phyloP scores from a whole-genome alignment of 2,329 filamentous ascomycete genomes.

The Periconia sp. region DNA sequence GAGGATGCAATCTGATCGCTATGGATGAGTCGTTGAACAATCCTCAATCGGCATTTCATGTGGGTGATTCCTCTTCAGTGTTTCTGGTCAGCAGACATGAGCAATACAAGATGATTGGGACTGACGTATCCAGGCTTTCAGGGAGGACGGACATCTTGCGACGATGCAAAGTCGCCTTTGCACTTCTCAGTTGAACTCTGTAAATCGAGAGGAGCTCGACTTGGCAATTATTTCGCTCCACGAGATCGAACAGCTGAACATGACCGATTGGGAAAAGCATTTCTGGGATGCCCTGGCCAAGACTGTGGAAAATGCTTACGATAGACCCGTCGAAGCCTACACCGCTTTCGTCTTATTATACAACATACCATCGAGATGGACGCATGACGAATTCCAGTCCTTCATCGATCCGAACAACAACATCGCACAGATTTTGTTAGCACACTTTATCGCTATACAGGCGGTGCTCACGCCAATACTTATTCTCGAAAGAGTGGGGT shows the following conservation, averaged over 20 bases:
- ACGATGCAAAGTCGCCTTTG: slow-evolving; percentile 37
- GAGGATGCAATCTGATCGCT: slow-evolving; percentile 45
- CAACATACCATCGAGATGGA: slow-evolving; percentile 48
- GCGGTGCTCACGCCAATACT: slow-evolving; percentile 52
- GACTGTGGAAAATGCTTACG: slow-evolving; percentile 36
- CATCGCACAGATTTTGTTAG: slow-evolving; percentile 51
- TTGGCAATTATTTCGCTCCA: slow-evolving; percentile 36
- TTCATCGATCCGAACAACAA: slow-evolving; percentile 53
- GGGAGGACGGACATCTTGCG: slow-evolving; percentile 38
- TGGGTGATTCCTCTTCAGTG: slow-evolving; percentile 15
- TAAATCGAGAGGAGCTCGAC: slow-evolving; percentile 38
- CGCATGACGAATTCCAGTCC: slow-evolving; percentile 48
- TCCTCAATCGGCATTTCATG: slow-evolving; percentile 36
- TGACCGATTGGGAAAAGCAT: slow-evolving; percentile 33
- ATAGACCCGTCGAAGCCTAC: slow-evolving; percentile 45
- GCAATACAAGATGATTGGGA: too few species aligned
- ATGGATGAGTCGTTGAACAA: slow-evolving; percentile 25
- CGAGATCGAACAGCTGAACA: slow-evolving; percentile 28
- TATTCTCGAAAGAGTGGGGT: slow-evolving; percentile 39
- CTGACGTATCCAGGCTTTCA: slow-evolving; percentile 29
- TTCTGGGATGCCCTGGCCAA: slow-evolving; percentile 34
- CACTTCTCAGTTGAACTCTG: slow-evolving; percentile 18
- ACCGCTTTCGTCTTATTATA: slow-evolving; percentile 51
- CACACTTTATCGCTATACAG: slow-evolving; percentile 56
- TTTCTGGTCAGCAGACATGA: not conserved